Base-by-base conservation (phyloP, 1,284 basidiomycete genomes). In the Heliocybe sulcata region DNA sequence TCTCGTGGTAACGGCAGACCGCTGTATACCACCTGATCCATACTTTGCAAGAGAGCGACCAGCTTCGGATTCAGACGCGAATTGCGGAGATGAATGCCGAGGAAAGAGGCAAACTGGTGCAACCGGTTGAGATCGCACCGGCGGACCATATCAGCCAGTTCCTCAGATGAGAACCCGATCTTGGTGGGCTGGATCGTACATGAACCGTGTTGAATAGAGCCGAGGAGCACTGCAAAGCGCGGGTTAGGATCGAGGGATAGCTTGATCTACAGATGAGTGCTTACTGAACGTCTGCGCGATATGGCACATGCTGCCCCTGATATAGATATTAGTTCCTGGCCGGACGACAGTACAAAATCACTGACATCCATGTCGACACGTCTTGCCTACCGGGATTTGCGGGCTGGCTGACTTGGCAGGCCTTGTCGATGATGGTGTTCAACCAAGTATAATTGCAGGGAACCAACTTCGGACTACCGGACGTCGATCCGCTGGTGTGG, bases 401-500 rank as follows among this genome's bases (percentile, higher is more conserved):
- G 53, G 83, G 83, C 59, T 62, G 63, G 58, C 73, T 75, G 55
- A 82, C 74, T 56, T 78, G 73, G 52, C 71, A 63, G 45, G 84
- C 78, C 66, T 90, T 87, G 47, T 69, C 61, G 51, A 83, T 70
- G 9, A 80, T 78, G 33, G 76, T 66, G 55, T 77, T 70, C 33
- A 88, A 57, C 85, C 86, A 88, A 45, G 70, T 72, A 60, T 79
- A 80, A 63, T 68, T 84, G 65, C 82, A 82, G 10, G 82, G 84
- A 0, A 89, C 82, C 27, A 88, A 79, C 62, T 87, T 89, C 2
- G 85, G 85, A 60, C 78, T 82, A 52, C 85, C 85, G 35, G 85
- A 87, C 19, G 87, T 88, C 38, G 85, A 87, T 16, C 85, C 85
- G 55, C 81, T 83, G 16, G 86, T 88, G 65, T 88, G 85, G 72